A percentile compares a stretch with the other conserved stretches of the same genome.
Evolutionary conservation across 306 rosid species (phyloP).

Genomic region (Oemleria cerasiformis): DNA sequence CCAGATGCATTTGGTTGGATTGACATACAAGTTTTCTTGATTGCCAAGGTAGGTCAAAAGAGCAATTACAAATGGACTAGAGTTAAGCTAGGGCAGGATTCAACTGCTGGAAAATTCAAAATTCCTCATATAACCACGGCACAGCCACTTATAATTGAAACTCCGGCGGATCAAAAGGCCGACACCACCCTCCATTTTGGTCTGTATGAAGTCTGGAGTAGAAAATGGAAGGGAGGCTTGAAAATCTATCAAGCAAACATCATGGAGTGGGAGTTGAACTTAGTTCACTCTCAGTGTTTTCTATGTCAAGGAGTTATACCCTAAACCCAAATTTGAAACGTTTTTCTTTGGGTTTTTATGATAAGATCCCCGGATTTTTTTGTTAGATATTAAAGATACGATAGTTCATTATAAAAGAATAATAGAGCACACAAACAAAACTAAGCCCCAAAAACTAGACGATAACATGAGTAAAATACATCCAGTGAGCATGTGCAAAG

Average conservation of each 20-base stretch:
- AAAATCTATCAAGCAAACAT: constrained; percentile 31
- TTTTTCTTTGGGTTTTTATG: neutral
- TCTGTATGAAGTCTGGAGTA: constrained; percentile 88
- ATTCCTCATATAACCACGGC: neutral
- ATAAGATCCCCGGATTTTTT: neutral
- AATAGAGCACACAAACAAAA: too few species aligned
- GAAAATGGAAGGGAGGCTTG: constrained; percentile 86
- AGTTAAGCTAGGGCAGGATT: neutral
- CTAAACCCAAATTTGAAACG: neutral
- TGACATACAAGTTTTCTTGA: constrained; percentile 38
- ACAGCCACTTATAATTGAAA: neutral
- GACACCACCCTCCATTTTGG: constrained; percentile 50
- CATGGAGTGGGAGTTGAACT: neutral
- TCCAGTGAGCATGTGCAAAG: too few species aligned
- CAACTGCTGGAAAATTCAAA: accelerated
- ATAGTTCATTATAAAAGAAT: too few species aligned
- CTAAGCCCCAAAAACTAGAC: too few species aligned
- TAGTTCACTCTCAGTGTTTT: neutral
- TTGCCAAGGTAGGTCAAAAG: constrained; percentile 63
- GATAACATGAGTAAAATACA: too few species aligned
- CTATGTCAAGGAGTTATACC: too few species aligned
- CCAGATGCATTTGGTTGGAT: constrained; percentile 64
- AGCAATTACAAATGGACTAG: constrained; percentile 14
- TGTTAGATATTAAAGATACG: too few species aligned
- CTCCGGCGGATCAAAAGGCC: accelerated